A percentile compares a stretch with the other conserved stretches of the same genome.
Evolutionary conservation across 495 filamentous ascomycete species (phyloP).

Genomic region (Penicillium goetzii): DNA sequence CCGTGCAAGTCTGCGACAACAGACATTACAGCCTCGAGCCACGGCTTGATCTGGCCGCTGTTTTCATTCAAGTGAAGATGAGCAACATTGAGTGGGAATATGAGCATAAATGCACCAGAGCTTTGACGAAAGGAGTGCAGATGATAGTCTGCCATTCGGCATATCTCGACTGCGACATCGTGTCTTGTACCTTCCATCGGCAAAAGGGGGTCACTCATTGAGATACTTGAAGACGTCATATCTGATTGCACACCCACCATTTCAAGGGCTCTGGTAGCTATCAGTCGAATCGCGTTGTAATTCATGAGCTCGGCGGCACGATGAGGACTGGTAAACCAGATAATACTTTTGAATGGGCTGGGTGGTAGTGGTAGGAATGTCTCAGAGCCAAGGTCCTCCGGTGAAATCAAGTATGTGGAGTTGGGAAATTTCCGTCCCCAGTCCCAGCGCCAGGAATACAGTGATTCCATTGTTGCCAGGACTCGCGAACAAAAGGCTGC

Average conservation of each 20-base stretch:
- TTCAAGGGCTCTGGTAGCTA: slow-evolving; percentile 15
- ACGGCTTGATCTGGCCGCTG: slow-evolving; percentile 8
- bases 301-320: slow-evolving; percentile 24
- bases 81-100: slow-evolving; percentile 27
- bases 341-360: slow-evolving; percentile 23
- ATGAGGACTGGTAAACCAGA: slow-evolving; percentile 19
- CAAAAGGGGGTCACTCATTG: slow-evolving; percentile 21
- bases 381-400: slow-evolving; percentile 2
- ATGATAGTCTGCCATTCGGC: slow-evolving; percentile 27
- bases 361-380: slow-evolving; percentile 6
- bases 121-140: slow-evolving; percentile 19
- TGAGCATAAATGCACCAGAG: slow-evolving; percentile 23
- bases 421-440: slow-evolving; percentile 21
- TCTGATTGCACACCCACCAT: slow-evolving; percentile 10
- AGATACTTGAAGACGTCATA: neutral
- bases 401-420: slow-evolving; percentile 10
- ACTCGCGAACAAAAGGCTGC: neutral
- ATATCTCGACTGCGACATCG: slow-evolving; percentile 26
- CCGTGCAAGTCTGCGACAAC: slow-evolving; percentile 24
- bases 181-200: slow-evolving; percentile 26
- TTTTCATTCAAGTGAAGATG: slow-evolving; percentile 19
- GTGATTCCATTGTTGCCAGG: slow-evolving; percentile 9
- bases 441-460: slow-evolving; percentile 28
- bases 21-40: slow-evolving; percentile 22
- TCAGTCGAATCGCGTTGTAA: slow-evolving; percentile 21